phyloP scores from a whole-genome alignment of 2,329 filamentous ascomycete species.

The Colletotrichum chlorophyti region DNA sequence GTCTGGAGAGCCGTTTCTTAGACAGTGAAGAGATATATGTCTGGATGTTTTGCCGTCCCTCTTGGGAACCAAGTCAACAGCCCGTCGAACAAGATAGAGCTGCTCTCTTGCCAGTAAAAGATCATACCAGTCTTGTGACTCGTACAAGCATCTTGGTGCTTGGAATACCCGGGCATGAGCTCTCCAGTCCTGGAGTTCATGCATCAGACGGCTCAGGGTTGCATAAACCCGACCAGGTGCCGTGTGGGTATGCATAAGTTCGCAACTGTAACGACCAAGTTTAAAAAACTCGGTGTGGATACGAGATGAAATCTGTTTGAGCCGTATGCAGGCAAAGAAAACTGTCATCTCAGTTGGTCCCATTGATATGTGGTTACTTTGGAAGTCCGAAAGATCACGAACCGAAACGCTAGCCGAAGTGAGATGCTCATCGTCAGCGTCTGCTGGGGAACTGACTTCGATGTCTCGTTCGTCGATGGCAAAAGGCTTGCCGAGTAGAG shows the following conservation, averaged over 20 bases:
- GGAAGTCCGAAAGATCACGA: conserved; percentile 18
- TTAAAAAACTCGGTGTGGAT: conserved; percentile 41
- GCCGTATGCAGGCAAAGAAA: conserved; percentile 44
- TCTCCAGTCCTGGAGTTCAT: conserved; percentile 45
- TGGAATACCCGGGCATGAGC: conserved; percentile 38
- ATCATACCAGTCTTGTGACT: conserved; percentile 52
- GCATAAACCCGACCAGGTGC: conserved; percentile 34
- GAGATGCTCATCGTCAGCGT: conserved; percentile 42
- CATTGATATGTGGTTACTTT: background rate
- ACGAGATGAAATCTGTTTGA: conserved; percentile 48
- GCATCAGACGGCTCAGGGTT: conserved; percentile 37
- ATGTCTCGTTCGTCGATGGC: conserved; percentile 49
- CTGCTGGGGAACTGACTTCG: conserved; percentile 41
- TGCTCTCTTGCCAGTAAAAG: conserved; percentile 48
- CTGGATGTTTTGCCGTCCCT: conserved; percentile 39
- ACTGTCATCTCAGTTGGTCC: conserved; percentile 42
- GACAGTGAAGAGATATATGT: conserved; percentile 40
- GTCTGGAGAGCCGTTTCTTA: conserved; percentile 43
- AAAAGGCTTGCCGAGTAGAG: conserved; percentile 47
- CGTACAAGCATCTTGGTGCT: conserved; percentile 46
- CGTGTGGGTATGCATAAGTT: conserved; percentile 4
- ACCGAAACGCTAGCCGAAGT: conserved; percentile 26
- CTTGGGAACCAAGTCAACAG: conserved; percentile 46
- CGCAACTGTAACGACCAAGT: conserved; percentile 4
- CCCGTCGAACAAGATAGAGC: conserved; percentile 46